A percentile compares a stretch with the other conserved stretches of the same genome.
Evolutionary conservation across 305 asterid genomes (phyloP).

Genomic region (Fraxinus latifolia): DNA sequence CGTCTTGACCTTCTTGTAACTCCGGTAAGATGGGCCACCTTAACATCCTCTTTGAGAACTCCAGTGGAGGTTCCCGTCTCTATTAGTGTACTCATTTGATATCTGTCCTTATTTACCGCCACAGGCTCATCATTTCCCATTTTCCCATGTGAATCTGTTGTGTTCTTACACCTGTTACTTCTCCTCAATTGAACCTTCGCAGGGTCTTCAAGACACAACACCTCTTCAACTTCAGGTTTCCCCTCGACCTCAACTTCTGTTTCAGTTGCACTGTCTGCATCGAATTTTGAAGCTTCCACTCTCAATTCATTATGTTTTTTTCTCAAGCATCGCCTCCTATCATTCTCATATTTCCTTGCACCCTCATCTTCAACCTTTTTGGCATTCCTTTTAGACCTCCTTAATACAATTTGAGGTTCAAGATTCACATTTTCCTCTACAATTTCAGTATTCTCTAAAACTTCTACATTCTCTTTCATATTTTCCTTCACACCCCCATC

Average conservation of each 20-base stretch:
- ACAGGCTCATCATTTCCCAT: constrained; percentile 18
- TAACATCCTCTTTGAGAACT: constrained; percentile 18
- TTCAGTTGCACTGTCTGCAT: constrained; percentile 7
- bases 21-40: constrained; percentile 20
- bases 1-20: constrained; percentile 31
- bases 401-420: constrained; percentile 30
- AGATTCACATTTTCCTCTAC: constrained; percentile 23
- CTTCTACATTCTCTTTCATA: constrained; percentile 20
- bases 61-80: constrained; percentile 13
- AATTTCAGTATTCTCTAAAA: constrained; percentile 19
- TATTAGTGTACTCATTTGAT: constrained; percentile 15
- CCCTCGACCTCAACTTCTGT: constrained; percentile 5
- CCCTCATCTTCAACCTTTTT: constrained; percentile 22
- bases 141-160: constrained; percentile 22
- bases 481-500: constrained; percentile 28
- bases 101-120: constrained; percentile 22
- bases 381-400: constrained; percentile 45
- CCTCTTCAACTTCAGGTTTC: constrained; percentile 16
- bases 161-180: constrained; percentile 35
- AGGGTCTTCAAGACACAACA: constrained; percentile 26
- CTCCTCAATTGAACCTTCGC: constrained; percentile 30
- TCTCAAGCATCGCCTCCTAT: neutral
- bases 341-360: constrained; percentile 15
- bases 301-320: constrained; percentile 14
- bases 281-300: constrained; percentile 15